These are phyloP conservation scores for Pisolithus albus DNA, from an alignment of 768 basidiomycete genomes.

Conservation along the genomic window DNA sequence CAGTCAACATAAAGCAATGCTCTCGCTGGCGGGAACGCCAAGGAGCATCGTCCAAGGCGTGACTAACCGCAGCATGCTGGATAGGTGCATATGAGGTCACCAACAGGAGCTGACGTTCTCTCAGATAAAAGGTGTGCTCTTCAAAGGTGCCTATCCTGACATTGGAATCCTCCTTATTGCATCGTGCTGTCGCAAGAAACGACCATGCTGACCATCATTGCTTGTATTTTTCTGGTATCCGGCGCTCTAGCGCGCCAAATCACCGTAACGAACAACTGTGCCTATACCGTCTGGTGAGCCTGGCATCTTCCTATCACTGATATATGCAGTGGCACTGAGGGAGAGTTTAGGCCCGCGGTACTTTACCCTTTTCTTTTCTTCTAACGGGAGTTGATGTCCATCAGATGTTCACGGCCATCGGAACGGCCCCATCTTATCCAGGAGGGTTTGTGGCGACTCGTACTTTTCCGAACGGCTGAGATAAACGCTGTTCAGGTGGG, in stretches of 20 bases:
- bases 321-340: not conserved
- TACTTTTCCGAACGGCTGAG: not conserved
- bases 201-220: slow-evolving; percentile 20
- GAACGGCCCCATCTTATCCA: slow-evolving; percentile 35
- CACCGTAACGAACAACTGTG: slow-evolving; percentile 54
- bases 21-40: no score
- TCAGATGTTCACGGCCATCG: slow-evolving; percentile 57
- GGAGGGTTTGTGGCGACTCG: slow-evolving; percentile 36
- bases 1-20: no score
- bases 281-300: slow-evolving; percentile 61
- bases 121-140: no score
- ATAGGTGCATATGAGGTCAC: no score
- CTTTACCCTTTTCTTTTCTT: not conserved
- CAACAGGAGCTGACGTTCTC: no score
- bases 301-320: not conserved
- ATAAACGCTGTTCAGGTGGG: slow-evolving; percentile 24
- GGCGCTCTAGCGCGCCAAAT: slow-evolving; percentile 44
- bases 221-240: slow-evolving; percentile 26
- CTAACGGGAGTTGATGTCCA: not conserved
- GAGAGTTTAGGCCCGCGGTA: slow-evolving; percentile 39
- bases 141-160: no score
- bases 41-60: no score
- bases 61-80: no score
- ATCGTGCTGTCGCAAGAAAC: no score
- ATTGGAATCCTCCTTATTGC: no score